phyloP scores from a whole-genome alignment of 495 filamentous ascomycete genomes.

The Penicillium pancosmium region DNA sequence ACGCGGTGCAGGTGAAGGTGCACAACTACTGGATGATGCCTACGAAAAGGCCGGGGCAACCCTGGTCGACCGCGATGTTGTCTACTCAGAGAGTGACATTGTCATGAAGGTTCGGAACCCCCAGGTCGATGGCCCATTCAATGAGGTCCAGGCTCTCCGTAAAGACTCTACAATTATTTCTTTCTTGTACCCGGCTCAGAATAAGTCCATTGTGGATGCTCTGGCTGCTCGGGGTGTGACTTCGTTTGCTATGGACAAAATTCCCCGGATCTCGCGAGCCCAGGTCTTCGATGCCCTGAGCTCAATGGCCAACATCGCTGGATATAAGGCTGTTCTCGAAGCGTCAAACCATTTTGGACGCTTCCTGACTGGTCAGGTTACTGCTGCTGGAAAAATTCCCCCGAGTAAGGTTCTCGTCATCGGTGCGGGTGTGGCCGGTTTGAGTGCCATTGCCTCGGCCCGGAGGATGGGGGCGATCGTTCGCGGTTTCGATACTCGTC shows the following conservation, averaged over 20 bases:
- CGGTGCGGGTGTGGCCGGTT: constrained; percentile 77
- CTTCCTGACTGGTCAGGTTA: constrained; percentile 81
- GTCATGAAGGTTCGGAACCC: constrained; percentile 78
- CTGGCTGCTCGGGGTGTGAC: constrained; percentile 65
- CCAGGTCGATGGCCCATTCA: constrained; percentile 49
- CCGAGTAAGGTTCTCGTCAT: constrained; percentile 83
- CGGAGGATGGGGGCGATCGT: constrained; percentile 82
- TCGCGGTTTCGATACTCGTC: constrained; percentile 78
- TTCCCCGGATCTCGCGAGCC: constrained; percentile 80
- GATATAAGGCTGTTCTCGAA: constrained; percentile 82
- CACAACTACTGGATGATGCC: constrained; percentile 70
- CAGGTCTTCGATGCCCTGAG: constrained; percentile 75
- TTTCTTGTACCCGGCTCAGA: constrained; percentile 75
- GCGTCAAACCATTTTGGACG: constrained; percentile 82
- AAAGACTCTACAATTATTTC: constrained; percentile 71
- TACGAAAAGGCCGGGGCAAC: constrained; percentile 75
- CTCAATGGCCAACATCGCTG: constrained; percentile 87
- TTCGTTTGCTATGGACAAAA: constrained; percentile 81
- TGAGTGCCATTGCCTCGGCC: constrained; percentile 80
- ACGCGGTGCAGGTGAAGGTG: constrained; percentile 70
- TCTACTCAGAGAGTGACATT: constrained; percentile 74
- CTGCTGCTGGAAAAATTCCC: constrained; percentile 80
- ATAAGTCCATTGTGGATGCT: constrained; percentile 66
- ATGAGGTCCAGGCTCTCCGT: constrained; percentile 62
- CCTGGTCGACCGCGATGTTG: constrained; percentile 59